Percentiles rank a stretch among this genome's conserved stretches.
phyloP scores from a whole-genome alignment of 106 monocot species.

The Allium cepa region DNA sequence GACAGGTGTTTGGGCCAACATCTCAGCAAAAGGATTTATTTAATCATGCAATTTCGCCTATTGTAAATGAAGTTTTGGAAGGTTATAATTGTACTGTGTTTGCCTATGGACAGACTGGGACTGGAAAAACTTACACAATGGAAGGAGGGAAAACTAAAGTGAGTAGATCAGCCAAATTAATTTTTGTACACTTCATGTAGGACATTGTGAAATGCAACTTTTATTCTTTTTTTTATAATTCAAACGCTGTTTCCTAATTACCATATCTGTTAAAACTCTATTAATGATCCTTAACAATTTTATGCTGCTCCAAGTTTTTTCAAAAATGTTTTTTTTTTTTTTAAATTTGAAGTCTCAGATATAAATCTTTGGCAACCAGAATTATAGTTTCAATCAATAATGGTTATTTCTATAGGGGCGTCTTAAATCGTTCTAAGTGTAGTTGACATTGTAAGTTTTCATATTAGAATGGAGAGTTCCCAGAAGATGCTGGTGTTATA shows the following conservation, averaged over 20 bases:
- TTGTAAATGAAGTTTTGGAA: conserved; percentile 14
- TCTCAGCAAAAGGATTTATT: conserved; percentile 12
- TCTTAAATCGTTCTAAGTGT: not conserved
- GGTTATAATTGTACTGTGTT: conserved; percentile 14
- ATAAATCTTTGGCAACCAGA: not conserved
- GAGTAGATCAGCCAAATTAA: not conserved
- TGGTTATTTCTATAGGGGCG: not conserved
- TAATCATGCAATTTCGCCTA: conserved; percentile 5
- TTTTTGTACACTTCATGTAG: not conserved
- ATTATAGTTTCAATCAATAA: not conserved
- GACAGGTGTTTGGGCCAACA: conserved; percentile 13
- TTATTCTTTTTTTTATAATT: not conserved
- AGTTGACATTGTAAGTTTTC: not conserved
- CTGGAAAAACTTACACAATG: conserved; percentile 16
- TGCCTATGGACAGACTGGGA: conserved; percentile 14
- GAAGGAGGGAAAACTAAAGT: conserved; percentile 9
- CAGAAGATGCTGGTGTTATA: conserved; percentile 58
- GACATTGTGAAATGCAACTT: not conserved
- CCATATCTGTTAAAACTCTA: not conserved
- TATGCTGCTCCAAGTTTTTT: not conserved
- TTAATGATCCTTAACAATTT: not conserved
- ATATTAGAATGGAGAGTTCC: conserved; percentile 47
- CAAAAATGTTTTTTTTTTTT: not conserved
- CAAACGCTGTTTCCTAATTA: not conserved
- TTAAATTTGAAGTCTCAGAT: not conserved